Evolutionary conservation across 345 rosid species (phyloP).

Genomic region (Geranium rotundifolium): DNA sequence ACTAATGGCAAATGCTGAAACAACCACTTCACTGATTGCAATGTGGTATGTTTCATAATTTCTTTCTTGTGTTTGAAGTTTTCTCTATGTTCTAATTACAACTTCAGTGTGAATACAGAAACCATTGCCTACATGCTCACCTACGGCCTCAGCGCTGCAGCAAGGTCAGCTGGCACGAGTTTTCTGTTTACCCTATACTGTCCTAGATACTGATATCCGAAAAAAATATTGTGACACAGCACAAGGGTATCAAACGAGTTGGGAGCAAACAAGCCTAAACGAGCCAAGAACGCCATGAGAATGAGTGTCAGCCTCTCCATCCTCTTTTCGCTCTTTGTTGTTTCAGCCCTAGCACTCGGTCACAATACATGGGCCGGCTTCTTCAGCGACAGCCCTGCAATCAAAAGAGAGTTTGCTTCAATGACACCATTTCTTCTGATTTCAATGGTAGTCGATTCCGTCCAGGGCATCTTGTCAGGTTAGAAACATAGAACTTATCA

Average conservation of each 20-base stretch:
- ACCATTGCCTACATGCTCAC: constrained; percentile 49
- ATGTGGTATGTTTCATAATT: constrained; percentile 35
- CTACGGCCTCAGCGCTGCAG: constrained; percentile 71
- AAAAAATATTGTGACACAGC: constrained; percentile 18
- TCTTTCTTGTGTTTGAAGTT: background rate
- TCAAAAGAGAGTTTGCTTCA: constrained; percentile 33
- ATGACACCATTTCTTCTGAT: constrained; percentile 47
- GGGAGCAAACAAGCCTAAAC: constrained; percentile 43
- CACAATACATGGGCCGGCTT: constrained; percentile 51
- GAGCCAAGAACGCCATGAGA: constrained; percentile 41
- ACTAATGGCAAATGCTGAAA: constrained; percentile 46
- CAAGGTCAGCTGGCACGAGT: constrained; percentile 37
- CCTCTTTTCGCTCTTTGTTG: constrained; percentile 35
- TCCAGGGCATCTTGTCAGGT: constrained; percentile 67
- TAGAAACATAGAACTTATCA: background rate
- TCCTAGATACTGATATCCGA: no score
- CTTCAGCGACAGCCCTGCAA: constrained; percentile 34
- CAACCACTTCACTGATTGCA: constrained; percentile 53
- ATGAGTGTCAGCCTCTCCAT: constrained; percentile 41
- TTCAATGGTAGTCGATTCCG: constrained; percentile 43
- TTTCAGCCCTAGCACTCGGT: constrained; percentile 32
- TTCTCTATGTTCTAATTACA: background rate
- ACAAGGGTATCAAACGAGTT: constrained; percentile 77
- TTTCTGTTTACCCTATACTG: background rate
- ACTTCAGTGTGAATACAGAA: constrained; percentile 47